These are phyloP conservation scores for Haematococcus sp. DNA, from an alignment of 139 green algal species.

Conservation along the genomic window DNA sequence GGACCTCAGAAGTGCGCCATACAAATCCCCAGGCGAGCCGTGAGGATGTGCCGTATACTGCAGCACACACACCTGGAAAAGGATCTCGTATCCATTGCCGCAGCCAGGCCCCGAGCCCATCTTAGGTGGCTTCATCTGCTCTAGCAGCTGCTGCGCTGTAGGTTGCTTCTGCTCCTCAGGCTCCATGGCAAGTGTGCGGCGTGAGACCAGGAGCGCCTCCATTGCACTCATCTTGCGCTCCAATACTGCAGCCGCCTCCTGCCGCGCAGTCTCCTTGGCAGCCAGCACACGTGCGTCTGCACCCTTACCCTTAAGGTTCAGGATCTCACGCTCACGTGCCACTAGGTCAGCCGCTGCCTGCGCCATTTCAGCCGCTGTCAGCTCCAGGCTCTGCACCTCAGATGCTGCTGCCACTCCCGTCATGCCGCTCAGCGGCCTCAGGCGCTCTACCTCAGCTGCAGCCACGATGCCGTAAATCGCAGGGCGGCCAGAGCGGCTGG, in stretches of 20 bases:
- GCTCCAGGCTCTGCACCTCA: constrained; percentile 71
- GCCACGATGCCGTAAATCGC: constrained; percentile 81
- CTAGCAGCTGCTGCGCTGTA: constrained; percentile 23
- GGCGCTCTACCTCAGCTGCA: constrained; percentile 56
- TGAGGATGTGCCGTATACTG: too few species aligned
- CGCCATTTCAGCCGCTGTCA: constrained; percentile 83
- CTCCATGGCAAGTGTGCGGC: constrained; percentile 53
- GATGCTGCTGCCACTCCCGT: constrained; percentile 13
- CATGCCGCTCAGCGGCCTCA: constrained; percentile 42
- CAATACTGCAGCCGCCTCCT: constrained; percentile 77
- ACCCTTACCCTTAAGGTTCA: constrained; percentile 32
- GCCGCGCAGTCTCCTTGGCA: constrained; percentile 43
- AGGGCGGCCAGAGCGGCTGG: constrained; percentile 60
- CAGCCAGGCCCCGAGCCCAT: constrained; percentile 58
- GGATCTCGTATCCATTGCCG: constrained; percentile 88
- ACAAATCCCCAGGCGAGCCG: too few species aligned
- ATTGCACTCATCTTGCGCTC: constrained; percentile 82
- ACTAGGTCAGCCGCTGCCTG: constrained; percentile 76
- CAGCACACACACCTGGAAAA: constrained; percentile 71
- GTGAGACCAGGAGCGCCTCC: constrained; percentile 76
- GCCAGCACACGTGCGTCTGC: constrained; percentile 16
- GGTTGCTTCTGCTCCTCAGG: constrained; percentile 35
- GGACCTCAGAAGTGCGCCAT: too few species aligned
- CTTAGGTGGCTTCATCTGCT: constrained; percentile 44
- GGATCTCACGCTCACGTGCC: constrained; percentile 73